These are phyloP conservation scores for Penicillium sp. DNA, from an alignment of 2,329 filamentous ascomycete genomes.

Conservation along the genomic window DNA sequence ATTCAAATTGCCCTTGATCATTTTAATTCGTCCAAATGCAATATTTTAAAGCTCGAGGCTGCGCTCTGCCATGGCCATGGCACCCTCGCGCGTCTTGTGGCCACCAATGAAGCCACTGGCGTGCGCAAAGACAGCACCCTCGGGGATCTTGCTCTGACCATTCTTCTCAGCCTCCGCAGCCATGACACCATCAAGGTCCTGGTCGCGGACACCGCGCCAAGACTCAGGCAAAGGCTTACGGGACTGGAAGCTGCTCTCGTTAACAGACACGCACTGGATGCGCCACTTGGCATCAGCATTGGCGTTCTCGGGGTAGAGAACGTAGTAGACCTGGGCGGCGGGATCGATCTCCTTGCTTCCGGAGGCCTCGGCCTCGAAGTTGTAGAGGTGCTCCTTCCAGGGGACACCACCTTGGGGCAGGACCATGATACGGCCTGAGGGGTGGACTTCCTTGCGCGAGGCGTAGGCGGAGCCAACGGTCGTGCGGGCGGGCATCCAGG, in stretches of 20 bases:
- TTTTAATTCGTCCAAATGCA: background rate
- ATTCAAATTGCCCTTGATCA: conserved; percentile 5
- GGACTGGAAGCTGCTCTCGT: conserved; percentile 85
- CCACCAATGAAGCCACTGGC: conserved; percentile 95
- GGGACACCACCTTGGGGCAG: conserved; percentile 75
- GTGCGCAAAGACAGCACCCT: conserved; percentile 84
- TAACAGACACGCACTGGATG: conserved; percentile 85
- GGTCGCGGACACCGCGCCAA: conserved; percentile 89
- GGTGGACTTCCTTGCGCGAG: conserved; percentile 66
- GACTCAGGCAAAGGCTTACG: conserved; percentile 85
- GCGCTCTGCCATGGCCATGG: conserved; percentile 72
- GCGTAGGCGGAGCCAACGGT: conserved; percentile 76
- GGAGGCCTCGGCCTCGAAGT: conserved; percentile 66
- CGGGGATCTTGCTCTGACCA: conserved; percentile 40
- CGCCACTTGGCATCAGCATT: conserved; percentile 81
- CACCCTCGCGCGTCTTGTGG: conserved; percentile 88
- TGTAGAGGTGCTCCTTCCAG: conserved; percentile 96
- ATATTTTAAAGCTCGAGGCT: conserved; percentile 33
- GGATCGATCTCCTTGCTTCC: conserved; percentile 38
- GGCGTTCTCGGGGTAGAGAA: conserved; percentile 84
- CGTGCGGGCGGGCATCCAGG: conserved; percentile 85
- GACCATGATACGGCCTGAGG: conserved; percentile 77
- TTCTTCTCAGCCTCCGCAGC: conserved; percentile 41
- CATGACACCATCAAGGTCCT: conserved; percentile 69
- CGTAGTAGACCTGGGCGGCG: conserved; percentile 71